A percentile compares a stretch with the other conserved stretches of the same genome.
phyloP scores from a whole-genome alignment of 1,284 basidiomycete genomes.

The Boletellus deceptivus region DNA sequence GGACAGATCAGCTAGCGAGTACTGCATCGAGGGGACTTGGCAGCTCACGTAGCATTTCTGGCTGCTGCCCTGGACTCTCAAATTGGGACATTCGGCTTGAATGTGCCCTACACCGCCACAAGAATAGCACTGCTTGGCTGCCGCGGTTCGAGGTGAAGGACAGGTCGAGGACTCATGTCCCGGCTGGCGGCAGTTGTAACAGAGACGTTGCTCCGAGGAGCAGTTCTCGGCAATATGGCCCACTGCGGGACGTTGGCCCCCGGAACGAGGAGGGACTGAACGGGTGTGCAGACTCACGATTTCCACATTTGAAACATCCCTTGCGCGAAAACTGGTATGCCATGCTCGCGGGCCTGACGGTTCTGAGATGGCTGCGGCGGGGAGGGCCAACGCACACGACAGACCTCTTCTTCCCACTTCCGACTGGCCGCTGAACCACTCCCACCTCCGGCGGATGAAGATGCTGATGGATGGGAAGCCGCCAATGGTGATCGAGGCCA shows the following conservation, averaged over 20 bases:
- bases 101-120: slow-evolving; percentile 78
- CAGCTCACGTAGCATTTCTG: slow-evolving; percentile 82
- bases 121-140: slow-evolving; percentile 56
- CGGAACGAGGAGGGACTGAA: slow-evolving; percentile 19
- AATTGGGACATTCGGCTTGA: slow-evolving; percentile 81
- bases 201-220: slow-evolving; percentile 80
- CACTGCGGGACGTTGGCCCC: slow-evolving; percentile 46
- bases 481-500: slow-evolving; percentile 18
- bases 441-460: slow-evolving; percentile 45
- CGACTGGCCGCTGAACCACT: slow-evolving; percentile 42
- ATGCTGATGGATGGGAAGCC: slow-evolving; percentile 35
- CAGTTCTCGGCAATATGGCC: slow-evolving; percentile 92
- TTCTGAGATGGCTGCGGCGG: slow-evolving; percentile 6
- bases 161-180: slow-evolving; percentile 89
- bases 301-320: slow-evolving; percentile 86
- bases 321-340: slow-evolving; percentile 78
- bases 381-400: slow-evolving; percentile 8
- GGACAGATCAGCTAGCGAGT: slow-evolving; percentile 14
- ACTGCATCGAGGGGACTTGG: slow-evolving; percentile 4
- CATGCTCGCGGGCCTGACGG: slow-evolving; percentile 46
- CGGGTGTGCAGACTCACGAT: slow-evolving; percentile 51
- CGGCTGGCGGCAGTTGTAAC: slow-evolving; percentile 89
- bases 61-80: slow-evolving; percentile 61
- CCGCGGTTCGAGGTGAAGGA: slow-evolving; percentile 74
- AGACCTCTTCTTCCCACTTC: slow-evolving; percentile 45